Percentiles rank a stretch among this genome's conserved stretches.
Conservation (phyloP, 2,329 filamentous ascomycete species). For the Elsinoe necatrix region DNA sequence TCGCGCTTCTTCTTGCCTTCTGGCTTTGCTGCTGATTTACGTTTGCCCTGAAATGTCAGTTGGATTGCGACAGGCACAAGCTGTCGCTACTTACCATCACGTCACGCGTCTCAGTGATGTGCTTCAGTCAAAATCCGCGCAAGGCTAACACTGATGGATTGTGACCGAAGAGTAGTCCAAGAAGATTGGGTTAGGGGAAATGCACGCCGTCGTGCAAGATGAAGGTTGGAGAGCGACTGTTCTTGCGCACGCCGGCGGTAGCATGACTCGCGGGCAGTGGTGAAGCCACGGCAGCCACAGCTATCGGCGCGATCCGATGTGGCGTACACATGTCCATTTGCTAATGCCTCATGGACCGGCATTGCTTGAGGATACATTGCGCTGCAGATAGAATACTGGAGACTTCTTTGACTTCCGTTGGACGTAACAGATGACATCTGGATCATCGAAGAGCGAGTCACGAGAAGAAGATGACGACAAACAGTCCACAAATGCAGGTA, state of each 20-base stretch:
- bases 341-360: neutral
- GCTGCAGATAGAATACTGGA: neutral
- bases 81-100: neutral
- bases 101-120: neutral
- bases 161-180: no score
- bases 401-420: neutral
- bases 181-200: no score
- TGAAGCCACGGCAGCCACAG: neutral
- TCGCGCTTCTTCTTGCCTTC: constrained; percentile 71
- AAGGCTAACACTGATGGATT: no score
- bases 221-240: no score
- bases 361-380: neutral
- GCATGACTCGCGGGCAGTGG: neutral
- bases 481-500: neutral
- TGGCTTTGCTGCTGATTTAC: constrained; percentile 75
- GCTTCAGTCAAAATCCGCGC: no score
- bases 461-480: neutral
- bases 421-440: no score
- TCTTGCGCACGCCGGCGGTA: neutral
- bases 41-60: constrained; percentile 61
- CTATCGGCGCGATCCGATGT: constrained; percentile 13
- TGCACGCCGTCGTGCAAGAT: no score
- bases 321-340: neutral
- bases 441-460: no score
- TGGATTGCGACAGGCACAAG: neutral